Evolutionary conservation across 495 filamentous ascomycete genomes (phyloP).

Genomic region (Rusavskia elegans): DNA sequence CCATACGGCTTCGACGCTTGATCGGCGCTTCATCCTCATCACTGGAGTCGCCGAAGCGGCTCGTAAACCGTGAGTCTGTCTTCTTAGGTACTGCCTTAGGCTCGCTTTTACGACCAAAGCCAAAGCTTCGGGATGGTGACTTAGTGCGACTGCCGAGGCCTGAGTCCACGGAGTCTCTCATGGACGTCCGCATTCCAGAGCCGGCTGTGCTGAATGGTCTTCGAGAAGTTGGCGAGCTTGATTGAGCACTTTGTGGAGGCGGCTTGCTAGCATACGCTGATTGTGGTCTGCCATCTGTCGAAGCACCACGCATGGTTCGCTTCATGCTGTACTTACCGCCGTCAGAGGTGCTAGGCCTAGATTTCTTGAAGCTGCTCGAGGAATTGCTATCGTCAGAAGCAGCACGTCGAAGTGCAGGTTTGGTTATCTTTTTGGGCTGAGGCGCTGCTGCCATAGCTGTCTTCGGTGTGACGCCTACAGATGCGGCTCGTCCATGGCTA

Average conservation of each 20-base stretch:
- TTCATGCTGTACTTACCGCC: constrained; percentile 33
- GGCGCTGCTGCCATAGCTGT: constrained; percentile 5
- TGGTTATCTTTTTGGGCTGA: constrained; percentile 10
- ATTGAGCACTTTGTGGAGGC: constrained; percentile 18
- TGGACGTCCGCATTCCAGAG: constrained; percentile 30
- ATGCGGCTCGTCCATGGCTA: constrained; percentile 6
- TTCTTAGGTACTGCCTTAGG: constrained; percentile 18
- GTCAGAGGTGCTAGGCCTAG: constrained; percentile 20
- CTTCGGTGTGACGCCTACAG: constrained; percentile 1
- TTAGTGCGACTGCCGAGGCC: constrained; percentile 12
- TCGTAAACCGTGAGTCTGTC: constrained; percentile 25
- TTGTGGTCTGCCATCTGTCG: constrained; percentile 17
- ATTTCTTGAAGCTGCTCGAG: constrained; percentile 44
- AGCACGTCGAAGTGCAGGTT: constrained; percentile 14
- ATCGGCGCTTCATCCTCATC: constrained; percentile 44
- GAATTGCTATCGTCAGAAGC: constrained; percentile 42
- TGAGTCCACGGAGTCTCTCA: constrained; percentile 22
- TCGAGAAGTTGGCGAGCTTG: constrained; percentile 15
- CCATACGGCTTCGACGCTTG: constrained; percentile 53
- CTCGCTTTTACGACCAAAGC: constrained; percentile 30
- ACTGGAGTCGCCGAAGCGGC: constrained; percentile 54
- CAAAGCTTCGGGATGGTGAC: constrained; percentile 28
- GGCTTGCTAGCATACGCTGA: constrained; percentile 20
- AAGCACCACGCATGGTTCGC: constrained; percentile 33
- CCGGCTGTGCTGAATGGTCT: constrained; percentile 12